Percentiles rank a stretch among this genome's conserved stretches.
Conservation (phyloP, 352 stramenopile species). For the Phytophthora ohioensis region DNA sequence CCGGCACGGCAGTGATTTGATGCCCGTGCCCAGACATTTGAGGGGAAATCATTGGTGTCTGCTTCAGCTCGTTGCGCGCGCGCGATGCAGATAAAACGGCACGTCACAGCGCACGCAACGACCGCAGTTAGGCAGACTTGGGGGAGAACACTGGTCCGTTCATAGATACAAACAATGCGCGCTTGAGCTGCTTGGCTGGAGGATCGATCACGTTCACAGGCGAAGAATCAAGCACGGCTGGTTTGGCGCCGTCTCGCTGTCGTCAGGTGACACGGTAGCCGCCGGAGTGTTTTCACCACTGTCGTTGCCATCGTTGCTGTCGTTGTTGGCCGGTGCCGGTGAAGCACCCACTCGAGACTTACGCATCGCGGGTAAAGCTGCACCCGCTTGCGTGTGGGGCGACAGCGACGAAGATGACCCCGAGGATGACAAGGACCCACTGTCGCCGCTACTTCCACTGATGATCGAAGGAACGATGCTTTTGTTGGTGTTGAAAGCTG, state of each 20-base stretch:
- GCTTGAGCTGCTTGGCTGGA: conserved; percentile 6
- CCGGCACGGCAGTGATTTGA: conserved; percentile 3
- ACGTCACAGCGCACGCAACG: conserved; percentile 24
- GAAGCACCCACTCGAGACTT: conserved; percentile 11
- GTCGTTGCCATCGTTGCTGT: conserved; percentile 3
- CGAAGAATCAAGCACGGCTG: conserved; percentile 39
- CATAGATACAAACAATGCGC: conserved; percentile 29
- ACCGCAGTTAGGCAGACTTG: conserved; percentile 34
- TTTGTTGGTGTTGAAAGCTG: conserved; percentile 12
- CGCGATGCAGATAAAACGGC: conserved; percentile 17
- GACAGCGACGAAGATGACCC: conserved; percentile 36
- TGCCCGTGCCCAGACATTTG: conserved; percentile 19
- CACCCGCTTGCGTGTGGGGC: conserved; percentile 20
- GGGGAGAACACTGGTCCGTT: conserved; percentile 21
- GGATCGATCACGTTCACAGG: conserved; percentile 22
- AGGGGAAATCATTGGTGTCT: conserved; percentile 38
- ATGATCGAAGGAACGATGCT: conserved; percentile 20
- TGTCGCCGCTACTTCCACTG: conserved; percentile 25
- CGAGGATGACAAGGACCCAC: conserved; percentile 36
- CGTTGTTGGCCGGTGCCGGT: background rate
- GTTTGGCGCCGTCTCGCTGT: conserved; percentile 12
- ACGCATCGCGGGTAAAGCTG: conserved; percentile 11
- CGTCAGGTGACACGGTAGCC: conserved; percentile 22
- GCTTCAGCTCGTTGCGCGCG: conserved; percentile 32
- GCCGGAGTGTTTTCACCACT: background rate